phyloP scores from a whole-genome alignment of 164 flowering plant species.

The Euptelea pleiosperma region DNA sequence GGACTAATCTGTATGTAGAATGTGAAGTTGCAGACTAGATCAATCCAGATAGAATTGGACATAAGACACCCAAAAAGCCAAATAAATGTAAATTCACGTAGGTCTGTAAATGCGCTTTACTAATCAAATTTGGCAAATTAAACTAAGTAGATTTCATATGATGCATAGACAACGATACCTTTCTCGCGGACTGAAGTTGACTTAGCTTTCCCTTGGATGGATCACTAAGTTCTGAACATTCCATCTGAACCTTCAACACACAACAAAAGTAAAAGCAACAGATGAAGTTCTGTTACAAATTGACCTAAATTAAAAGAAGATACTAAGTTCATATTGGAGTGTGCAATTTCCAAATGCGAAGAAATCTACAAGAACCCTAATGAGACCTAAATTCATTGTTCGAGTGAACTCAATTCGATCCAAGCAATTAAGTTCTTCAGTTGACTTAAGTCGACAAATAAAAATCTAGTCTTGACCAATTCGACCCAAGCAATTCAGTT shows the following conservation, averaged over 20 bases:
- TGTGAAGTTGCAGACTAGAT: conserved; percentile 29
- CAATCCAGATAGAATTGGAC: conserved; percentile 8
- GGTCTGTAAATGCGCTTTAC: no score
- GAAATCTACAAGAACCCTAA: background rate
- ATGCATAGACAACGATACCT: conserved; percentile 35
- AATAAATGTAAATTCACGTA: background rate
- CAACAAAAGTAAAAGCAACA: background rate
- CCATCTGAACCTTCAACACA: conserved; percentile 54
- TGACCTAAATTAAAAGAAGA: background rate
- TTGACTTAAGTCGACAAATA: no score
- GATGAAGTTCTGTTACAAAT: background rate
- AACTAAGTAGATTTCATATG: background rate
- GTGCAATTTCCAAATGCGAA: background rate
- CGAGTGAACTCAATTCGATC: background rate
- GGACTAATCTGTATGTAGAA: conserved; percentile 59
- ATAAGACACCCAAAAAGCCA: background rate
- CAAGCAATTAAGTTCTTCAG: no score
- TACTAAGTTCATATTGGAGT: background rate
- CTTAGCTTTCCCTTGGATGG: conserved; percentile 15
- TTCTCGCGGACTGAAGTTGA: conserved; percentile 33
- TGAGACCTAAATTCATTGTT: background rate
- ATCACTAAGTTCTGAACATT: conserved; percentile 22
- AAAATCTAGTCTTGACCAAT: background rate
- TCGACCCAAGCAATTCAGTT: background rate
- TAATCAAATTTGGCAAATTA: background rate